Evolutionary conservation across 1,284 basidiomycete genomes (phyloP), one percentile per base, ranked within the genome.

Genomic region (Leccinum subrobustum): DNA sequence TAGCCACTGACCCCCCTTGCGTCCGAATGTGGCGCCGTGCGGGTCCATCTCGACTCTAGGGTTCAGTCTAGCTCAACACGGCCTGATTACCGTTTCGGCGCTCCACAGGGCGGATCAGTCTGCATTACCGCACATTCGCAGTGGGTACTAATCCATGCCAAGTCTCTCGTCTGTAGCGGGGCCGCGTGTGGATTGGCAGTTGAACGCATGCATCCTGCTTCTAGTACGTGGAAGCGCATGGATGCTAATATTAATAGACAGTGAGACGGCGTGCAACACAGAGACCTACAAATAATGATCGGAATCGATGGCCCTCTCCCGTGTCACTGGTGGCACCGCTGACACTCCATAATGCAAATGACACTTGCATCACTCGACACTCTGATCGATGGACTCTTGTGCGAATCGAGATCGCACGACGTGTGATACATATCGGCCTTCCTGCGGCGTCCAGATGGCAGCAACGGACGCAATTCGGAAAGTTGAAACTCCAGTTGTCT

Each of bases 81-180:
- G 20, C 48, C 47, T 16, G 35, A 50, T 42, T 20, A 39, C 47
- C 16, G 55, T 39, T 42, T 52, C 18, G 11, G 23, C 35, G 16
- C 16, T 44, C 27, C 44, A 18, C 39, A 51, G 48, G 54, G 60
- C 63, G 63, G 67, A 68, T 67, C 67, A 57, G 55, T 31, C 31
- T 57, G 52, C 39, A 33, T 50, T 63, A 51, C 27, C 27, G 42
- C 61, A 18, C 39, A 27, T 23, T 47, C 3, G 44, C 27, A 47
- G 9, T n/a, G 37, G 33, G 48, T 27, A 11, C 23, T 31, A 4
- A 50, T 51, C 57, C 33, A 14, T n/a, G 47, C 37, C 44, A 47
- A 27, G 35, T 23, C 53, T 62, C 27, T 64, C 35, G 48, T 48
- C 53, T 64, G 60, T 42, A 25, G 50, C 54, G 35, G 39, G 6